phyloP scores from a whole-genome alignment of 2,329 filamentous ascomycete species.

The Harringtonia lauricola region DNA sequence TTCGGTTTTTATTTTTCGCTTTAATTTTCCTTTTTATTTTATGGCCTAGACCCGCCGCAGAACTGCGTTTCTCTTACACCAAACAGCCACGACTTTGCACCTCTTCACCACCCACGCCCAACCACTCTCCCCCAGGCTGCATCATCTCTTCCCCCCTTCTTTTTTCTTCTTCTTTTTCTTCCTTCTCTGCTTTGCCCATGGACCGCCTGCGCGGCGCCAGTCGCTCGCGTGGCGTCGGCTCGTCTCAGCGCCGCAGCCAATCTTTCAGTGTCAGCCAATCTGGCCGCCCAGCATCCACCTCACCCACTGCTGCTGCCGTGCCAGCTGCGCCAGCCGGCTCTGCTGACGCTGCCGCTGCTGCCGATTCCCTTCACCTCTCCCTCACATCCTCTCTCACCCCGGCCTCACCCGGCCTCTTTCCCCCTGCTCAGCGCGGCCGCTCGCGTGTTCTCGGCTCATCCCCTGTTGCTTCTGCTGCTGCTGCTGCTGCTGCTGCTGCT shows the following conservation, averaged over 20 bases:
- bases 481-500: no score
- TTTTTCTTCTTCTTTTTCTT: background rate
- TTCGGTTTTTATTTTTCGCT: background rate
- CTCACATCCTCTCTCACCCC: background rate
- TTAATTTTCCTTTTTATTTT: constrained; percentile 4
- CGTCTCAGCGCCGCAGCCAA: constrained; percentile 8
- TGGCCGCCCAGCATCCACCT: background rate
- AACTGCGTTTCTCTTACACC: constrained; percentile 7
- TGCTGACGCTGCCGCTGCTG: no score
- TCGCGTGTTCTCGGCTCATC: background rate
- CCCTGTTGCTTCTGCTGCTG: constrained; percentile 12
- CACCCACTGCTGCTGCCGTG: background rate
- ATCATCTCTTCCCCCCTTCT: background rate
- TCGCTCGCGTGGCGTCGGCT: constrained; percentile 11
- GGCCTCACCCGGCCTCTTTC: background rate
- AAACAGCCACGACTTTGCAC: background rate
- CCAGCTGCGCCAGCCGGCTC: no score
- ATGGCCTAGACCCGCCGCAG: background rate
- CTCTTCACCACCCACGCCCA: background rate
- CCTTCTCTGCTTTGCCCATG: constrained; percentile 4
- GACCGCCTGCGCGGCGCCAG: constrained; percentile 12
- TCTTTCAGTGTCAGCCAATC: constrained; percentile 1
- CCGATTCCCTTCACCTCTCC: no score
- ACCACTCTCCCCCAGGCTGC: no score
- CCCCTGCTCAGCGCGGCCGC: background rate